These are phyloP conservation scores for Blattamonas nauphoetae DNA, from an alignment of 78 protist species.

Conservation along the genomic window DNA sequence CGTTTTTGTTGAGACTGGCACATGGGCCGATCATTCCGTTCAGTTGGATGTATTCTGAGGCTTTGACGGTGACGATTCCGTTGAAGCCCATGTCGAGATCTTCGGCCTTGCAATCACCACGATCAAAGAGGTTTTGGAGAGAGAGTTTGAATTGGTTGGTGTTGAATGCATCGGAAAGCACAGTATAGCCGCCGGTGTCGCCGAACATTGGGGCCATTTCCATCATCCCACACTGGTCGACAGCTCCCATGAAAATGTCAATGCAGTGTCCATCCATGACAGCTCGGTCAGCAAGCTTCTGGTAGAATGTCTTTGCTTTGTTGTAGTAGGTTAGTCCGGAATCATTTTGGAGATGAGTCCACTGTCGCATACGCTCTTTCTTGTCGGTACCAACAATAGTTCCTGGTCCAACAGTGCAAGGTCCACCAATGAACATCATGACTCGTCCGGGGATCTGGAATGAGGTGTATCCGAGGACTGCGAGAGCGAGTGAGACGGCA, in stretches of 20 bases:
- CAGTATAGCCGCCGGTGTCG: neutral
- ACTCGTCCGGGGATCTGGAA: conserved; percentile 47
- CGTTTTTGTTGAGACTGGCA: too few species aligned
- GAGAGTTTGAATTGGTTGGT: neutral
- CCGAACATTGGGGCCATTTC: neutral
- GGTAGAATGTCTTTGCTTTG: neutral
- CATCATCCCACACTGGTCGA: neutral
- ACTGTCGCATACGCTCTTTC: neutral
- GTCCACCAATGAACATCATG: conserved; percentile 80
- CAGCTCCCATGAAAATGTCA: neutral
- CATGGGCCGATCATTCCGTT: too few species aligned
- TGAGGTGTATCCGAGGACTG: neutral
- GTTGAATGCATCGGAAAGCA: neutral
- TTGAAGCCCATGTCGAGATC: conserved; percentile 16
- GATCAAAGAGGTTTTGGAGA: neutral
- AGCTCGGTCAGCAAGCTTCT: neutral
- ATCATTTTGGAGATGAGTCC: neutral
- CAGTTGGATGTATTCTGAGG: too few species aligned
- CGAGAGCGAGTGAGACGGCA: neutral
- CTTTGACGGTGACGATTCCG: neutral
- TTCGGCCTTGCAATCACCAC: neutral
- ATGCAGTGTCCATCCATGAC: neutral
- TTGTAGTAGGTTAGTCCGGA: neutral
- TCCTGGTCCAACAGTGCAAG: conserved; percentile 88
- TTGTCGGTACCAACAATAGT: conserved; percentile 18